Evolutionary conservation across 2,329 filamentous ascomycete genomes (phyloP).

Genomic region (Ascochyta viciae-villosae): DNA sequence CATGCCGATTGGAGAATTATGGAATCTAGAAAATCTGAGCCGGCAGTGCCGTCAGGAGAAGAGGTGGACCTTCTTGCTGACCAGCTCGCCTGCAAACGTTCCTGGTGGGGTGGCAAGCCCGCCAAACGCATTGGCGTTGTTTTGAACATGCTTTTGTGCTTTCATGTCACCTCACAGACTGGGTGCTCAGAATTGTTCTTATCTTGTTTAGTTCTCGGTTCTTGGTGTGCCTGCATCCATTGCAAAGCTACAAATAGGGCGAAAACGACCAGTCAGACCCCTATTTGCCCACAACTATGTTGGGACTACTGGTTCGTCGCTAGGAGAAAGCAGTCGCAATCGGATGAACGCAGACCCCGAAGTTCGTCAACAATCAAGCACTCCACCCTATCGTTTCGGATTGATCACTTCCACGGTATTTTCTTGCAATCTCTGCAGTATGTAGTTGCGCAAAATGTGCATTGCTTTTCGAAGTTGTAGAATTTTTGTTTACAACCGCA

Average conservation of each 20-base stretch:
- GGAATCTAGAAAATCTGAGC: conserved; percentile 42
- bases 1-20: conserved; percentile 47
- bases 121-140: conserved; percentile 38
- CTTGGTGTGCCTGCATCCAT: background rate
- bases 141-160: conserved; percentile 9
- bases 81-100: conserved; percentile 56
- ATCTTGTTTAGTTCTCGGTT: background rate
- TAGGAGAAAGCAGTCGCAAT: background rate
- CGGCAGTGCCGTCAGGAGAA: conserved; percentile 36
- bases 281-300: background rate
- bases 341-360: background rate
- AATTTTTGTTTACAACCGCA: conserved; percentile 15
- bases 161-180: background rate
- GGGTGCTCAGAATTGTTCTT: too few species aligned
- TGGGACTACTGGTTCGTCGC: background rate
- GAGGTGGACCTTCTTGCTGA: conserved; percentile 61
- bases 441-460: conserved; percentile 11
- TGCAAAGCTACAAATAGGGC: background rate
- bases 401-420: conserved; percentile 9
- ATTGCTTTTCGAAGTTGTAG: conserved; percentile 15
- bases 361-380: background rate
- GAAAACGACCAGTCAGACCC: background rate
- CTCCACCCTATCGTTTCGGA: background rate
- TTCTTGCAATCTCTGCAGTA: conserved; percentile 17
- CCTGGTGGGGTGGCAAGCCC: conserved; percentile 38